Evolutionary conservation across 495 filamentous ascomycete genomes (phyloP).

Genomic region (Tetracladium marchalianum): DNA sequence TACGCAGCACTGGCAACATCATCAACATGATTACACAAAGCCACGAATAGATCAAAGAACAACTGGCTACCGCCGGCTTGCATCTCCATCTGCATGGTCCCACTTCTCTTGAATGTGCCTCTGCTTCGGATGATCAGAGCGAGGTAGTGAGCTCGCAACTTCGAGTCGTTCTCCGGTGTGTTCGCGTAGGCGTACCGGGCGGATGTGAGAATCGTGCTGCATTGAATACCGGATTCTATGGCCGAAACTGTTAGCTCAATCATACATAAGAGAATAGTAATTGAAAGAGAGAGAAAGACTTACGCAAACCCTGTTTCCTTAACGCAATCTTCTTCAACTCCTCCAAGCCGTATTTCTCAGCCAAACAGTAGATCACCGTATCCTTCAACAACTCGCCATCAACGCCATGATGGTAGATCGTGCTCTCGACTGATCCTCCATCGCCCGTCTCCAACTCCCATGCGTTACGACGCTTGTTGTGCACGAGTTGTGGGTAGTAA

Average conservation of each 20-base stretch:
- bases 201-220: conserved; percentile 77
- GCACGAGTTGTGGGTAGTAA: conserved; percentile 71
- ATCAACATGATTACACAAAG: conserved; percentile 94
- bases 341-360: conserved; percentile 74
- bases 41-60: conserved; percentile 96
- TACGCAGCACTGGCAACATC: conserved; percentile 43
- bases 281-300: conserved; percentile 5
- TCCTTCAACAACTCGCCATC: conserved; percentile 70
- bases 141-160: conserved; percentile 87
- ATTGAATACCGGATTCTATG: conserved; percentile 56
- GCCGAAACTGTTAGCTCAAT: neutral
- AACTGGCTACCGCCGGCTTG: conserved; percentile 77
- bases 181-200: conserved; percentile 90
- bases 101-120: conserved; percentile 90
- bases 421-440: conserved; percentile 60
- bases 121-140: conserved; percentile 89
- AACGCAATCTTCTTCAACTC: conserved; percentile 82
- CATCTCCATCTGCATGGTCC: conserved; percentile 98
- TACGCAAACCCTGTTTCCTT: conserved; percentile 85
- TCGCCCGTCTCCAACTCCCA: conserved; percentile 65
- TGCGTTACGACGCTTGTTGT: conserved; percentile 54
- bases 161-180: conserved; percentile 82
- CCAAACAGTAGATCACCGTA: conserved; percentile 85
- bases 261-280: neutral
- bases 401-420: conserved; percentile 56